Evolutionary conservation across 2,329 filamentous ascomycete species (phyloP), one percentile per base, ranked within the genome.

Genomic region (Beauveria sp.): DNA sequence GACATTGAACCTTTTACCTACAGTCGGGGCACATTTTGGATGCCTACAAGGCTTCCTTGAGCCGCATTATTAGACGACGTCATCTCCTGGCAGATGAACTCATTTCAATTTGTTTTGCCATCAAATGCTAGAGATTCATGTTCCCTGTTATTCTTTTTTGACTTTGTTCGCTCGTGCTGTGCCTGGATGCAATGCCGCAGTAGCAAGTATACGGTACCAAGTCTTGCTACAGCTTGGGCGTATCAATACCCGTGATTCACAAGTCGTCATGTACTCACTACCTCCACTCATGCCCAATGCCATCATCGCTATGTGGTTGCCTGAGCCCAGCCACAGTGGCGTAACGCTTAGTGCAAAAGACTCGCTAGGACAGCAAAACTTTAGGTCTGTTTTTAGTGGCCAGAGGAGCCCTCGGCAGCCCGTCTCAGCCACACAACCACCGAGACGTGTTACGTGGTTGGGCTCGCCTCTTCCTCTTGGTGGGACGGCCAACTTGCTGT

Each of bases 401-500:
- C 22, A 26, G 31, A 34, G 31, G 10, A 24, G 46, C 56, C 38
- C 34, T 52, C 24, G 46, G 46, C 40, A 22, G 24, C 48, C 24
- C 7, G 31, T 24, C 24, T 52, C 57, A 60, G 57, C 57, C 57
- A 60, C 57, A 51, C 56, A 45, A 45, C 40, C 9, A 38, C 42
- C 26, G 34, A 38, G 34, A 38, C 34, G 26, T 56, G 40, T 34
- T 28, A 38, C 48, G 9, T 61, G 42, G 59, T 61, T 61, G 51
- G 59, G 59, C 59, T 54, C 38, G 48, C 28, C 56, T 50, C 22
- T 12, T 40, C 43, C n/a, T 53, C 42, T 40, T 58, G 55, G 57
- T 60, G 57, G 48, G 57, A 60, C 57, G 38, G 49, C 26, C 57
- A 60, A 60, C 49, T 46, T 45, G 57, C 57, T 58, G 56, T 60